These are phyloP conservation scores for Aurantiochytrium sp. DNA, from an alignment of 108 stramenopile species.

Conservation along the genomic window DNA sequence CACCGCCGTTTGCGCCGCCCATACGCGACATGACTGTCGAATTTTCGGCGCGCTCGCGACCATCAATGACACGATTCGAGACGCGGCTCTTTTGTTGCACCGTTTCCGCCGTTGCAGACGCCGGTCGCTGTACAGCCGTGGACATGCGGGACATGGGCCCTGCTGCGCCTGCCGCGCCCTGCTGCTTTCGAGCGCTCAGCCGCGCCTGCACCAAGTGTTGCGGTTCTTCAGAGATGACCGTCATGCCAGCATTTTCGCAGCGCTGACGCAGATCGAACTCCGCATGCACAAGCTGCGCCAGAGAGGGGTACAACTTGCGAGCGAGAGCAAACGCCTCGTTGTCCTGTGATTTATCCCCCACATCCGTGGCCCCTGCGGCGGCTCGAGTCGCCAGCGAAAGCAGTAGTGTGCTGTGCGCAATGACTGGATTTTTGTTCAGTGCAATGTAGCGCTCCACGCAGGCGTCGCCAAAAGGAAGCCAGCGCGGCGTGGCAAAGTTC, in stretches of 20 bases:
- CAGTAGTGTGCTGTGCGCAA: background rate
- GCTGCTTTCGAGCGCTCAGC: background rate
- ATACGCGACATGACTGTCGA: background rate
- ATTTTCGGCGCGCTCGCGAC: background rate
- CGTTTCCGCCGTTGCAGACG: too few relatives aligned
- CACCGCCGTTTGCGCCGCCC: background rate
- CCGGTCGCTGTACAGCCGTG: too few relatives aligned
- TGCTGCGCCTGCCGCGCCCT: too few relatives aligned
- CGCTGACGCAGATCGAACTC: background rate
- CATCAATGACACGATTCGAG: background rate
- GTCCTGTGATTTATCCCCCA: background rate
- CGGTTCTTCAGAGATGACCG: background rate
- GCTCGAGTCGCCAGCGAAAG: background rate
- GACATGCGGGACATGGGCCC: too few relatives aligned
- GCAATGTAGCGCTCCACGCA: background rate
- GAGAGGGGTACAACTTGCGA: background rate
- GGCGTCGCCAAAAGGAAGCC: constrained; percentile 70
- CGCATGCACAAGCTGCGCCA: background rate
- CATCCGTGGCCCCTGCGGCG: background rate
- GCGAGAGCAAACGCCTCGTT: background rate
- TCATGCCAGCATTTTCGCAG: background rate
- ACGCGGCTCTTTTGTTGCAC: background rate
- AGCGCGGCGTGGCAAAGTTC: constrained; percentile 76
- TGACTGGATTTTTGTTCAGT: background rate
- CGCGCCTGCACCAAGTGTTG: background rate